These are phyloP conservation scores for Debaryomycetaceae sp. DNA, from an alignment of 1,139 yeast genomes.

Conservation along the genomic window DNA sequence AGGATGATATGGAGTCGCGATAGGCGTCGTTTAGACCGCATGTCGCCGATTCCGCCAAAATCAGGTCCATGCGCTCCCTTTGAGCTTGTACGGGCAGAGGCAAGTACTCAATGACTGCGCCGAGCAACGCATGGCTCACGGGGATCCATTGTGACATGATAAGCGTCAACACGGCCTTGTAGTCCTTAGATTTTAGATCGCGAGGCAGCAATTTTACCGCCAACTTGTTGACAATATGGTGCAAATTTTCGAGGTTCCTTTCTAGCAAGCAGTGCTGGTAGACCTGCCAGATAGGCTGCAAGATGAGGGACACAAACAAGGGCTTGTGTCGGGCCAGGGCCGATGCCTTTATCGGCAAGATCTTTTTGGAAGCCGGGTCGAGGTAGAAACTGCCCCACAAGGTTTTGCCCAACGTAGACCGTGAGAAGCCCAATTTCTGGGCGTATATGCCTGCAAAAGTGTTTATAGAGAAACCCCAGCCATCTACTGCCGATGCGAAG, in stretches of 20 bases:
- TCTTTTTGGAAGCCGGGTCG: conserved; percentile 83
- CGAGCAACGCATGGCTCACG: conserved; percentile 70
- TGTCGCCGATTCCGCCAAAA: conserved; percentile 34
- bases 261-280: conserved; percentile 62
- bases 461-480: conserved; percentile 92
- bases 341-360: conserved; percentile 48
- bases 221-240: conserved; percentile 63
- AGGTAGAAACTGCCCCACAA: conserved; percentile 92
- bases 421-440: conserved; percentile 74
- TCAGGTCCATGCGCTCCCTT: conserved; percentile 52
- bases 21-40: conserved; percentile 27
- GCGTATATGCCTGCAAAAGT: conserved; percentile 85
- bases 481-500: conserved; percentile 90
- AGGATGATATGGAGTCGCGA: conserved; percentile 42
- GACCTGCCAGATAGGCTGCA: conserved; percentile 89
- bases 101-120: conserved; percentile 73
- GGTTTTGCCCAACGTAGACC: conserved; percentile 70
- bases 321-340: conserved; percentile 51
- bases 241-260: conserved; percentile 60
- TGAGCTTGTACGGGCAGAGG: conserved; percentile 83
- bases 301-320: conserved; percentile 72
- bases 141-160: conserved; percentile 95
- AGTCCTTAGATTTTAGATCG: conserved; percentile 73
- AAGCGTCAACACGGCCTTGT: conserved; percentile 48
- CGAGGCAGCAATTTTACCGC: conserved; percentile 62